phyloP scores from a whole-genome alignment of 1,284 basidiomycete genomes.

The Microbotryum lychnidis-dioicae region DNA sequence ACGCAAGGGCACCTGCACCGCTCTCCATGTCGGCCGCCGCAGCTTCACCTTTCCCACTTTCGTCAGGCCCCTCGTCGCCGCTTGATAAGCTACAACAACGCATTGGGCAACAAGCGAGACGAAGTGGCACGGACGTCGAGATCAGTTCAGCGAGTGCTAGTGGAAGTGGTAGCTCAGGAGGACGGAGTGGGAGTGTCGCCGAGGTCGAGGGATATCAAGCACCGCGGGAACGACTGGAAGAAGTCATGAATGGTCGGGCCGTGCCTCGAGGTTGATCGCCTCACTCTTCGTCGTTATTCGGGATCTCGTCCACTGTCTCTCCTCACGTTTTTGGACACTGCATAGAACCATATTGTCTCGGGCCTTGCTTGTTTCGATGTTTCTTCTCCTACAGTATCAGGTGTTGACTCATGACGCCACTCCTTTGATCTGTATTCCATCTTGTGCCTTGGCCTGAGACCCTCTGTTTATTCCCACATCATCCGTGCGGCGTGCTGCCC shows the following conservation, averaged over 20 bases:
- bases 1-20: neutral
- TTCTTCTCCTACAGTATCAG: no score
- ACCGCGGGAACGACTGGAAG: neutral
- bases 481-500: no score
- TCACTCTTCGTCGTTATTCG: neutral
- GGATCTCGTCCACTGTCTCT: no score
- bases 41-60: conserved; percentile 2
- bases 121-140: neutral
- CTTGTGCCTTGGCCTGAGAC: no score
- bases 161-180: neutral
- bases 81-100: conserved; percentile 21
- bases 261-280: neutral
- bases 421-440: no score
- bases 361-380: no score
- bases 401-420: no score
- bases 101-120: conserved; percentile 13
- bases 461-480: no score
- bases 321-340: no score
- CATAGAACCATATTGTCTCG: no score
- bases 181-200: neutral
- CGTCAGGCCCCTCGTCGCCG: conserved; percentile 2
- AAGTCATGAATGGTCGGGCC: conserved; percentile 1
- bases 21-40: neutral
- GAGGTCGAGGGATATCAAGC: neutral
- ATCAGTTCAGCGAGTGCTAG: no score